phyloP scores from a whole-genome alignment of 306 rosid species.

The Sicyos baderoa region DNA sequence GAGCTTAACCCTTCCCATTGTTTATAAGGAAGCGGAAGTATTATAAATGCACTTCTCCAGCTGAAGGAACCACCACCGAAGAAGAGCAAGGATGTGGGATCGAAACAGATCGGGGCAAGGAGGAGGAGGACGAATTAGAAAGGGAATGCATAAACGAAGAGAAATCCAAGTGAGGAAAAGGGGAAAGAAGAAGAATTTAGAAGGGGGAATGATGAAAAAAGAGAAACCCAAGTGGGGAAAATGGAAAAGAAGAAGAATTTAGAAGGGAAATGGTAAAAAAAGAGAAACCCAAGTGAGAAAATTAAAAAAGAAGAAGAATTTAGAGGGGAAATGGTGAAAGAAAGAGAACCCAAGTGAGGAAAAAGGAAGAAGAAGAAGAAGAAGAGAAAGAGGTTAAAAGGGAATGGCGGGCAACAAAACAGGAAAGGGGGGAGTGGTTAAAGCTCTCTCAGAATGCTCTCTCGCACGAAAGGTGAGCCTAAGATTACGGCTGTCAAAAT shows the following conservation, averaged over 20 bases:
- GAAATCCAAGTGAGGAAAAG: no score
- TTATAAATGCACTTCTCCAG: neutral
- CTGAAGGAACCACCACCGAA: neutral
- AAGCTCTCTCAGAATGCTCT: neutral
- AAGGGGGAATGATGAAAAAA: no score
- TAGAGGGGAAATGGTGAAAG: neutral
- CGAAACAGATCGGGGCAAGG: no score
- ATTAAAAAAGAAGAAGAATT: neutral
- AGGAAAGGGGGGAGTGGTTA: neutral
- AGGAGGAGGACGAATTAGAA: no score
- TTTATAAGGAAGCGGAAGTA: no score
- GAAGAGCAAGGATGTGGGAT: no score
- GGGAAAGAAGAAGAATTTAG: no score
- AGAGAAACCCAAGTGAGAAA: neutral
- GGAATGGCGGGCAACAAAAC: conserved; percentile 1
- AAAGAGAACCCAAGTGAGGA: conserved; percentile 3
- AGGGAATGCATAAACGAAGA: no score
- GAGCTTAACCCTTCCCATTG: conserved; percentile 94
- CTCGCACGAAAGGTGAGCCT: conserved; percentile 9
- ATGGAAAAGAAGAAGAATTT: neutral
- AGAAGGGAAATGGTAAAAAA: neutral
- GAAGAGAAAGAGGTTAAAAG: no score
- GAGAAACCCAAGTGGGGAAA: no score
- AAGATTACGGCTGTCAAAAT: conserved; percentile 13
- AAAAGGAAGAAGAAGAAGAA: neutral